Conservation (phyloP, 2,329 filamentous ascomycete species). For the Diaporthe humulicola region DNA sequence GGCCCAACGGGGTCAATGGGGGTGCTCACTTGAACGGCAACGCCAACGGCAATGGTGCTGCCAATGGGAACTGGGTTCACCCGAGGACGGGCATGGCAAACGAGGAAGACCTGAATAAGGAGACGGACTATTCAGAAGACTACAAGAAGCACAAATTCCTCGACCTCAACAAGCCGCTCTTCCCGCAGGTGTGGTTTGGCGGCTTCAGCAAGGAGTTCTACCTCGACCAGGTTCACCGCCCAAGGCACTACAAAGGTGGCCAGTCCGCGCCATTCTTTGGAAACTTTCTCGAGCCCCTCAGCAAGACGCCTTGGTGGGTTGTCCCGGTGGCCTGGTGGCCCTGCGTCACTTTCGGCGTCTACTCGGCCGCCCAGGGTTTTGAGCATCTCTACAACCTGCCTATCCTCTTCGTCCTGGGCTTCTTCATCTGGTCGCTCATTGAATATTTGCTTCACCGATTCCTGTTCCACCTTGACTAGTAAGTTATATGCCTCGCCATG, state of each 20-base stretch:
- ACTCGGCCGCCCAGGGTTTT: slow-evolving; percentile 74
- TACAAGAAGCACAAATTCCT: slow-evolving; percentile 95
- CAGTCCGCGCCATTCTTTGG: slow-evolving; percentile 94
- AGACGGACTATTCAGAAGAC: slow-evolving; percentile 82
- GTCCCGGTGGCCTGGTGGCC: slow-evolving; percentile 89
- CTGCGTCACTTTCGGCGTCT: slow-evolving; percentile 79
- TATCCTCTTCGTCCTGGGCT: slow-evolving; percentile 77
- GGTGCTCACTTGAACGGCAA: slow-evolving; percentile 46
- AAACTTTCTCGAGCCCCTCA: slow-evolving; percentile 98
- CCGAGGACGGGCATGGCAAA: slow-evolving; percentile 88
- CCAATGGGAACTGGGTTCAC: slow-evolving; percentile 57
- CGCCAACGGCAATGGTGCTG: slow-evolving; percentile 48
- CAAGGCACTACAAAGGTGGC: slow-evolving; percentile 94
- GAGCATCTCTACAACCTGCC: slow-evolving; percentile 60
- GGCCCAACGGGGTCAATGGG: slow-evolving; percentile 50
- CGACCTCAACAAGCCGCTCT: slow-evolving; percentile 85
- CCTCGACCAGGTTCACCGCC: slow-evolving; percentile 93
- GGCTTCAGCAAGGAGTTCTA: slow-evolving; percentile 97
- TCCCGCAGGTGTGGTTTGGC: slow-evolving; percentile 89
- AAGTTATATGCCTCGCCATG: slow-evolving; percentile 56
- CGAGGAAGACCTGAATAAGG: slow-evolving; percentile 86
- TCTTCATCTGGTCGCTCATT: slow-evolving; percentile 88
- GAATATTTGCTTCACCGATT: slow-evolving; percentile 93
- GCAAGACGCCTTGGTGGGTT: slow-evolving; percentile 94
- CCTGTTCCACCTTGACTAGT: slow-evolving; percentile 94